Percentiles rank a stretch among this genome's conserved stretches.
Conservation (phyloP, 495 filamentous ascomycete genomes). For the Aspergillus heteromorphus region DNA sequence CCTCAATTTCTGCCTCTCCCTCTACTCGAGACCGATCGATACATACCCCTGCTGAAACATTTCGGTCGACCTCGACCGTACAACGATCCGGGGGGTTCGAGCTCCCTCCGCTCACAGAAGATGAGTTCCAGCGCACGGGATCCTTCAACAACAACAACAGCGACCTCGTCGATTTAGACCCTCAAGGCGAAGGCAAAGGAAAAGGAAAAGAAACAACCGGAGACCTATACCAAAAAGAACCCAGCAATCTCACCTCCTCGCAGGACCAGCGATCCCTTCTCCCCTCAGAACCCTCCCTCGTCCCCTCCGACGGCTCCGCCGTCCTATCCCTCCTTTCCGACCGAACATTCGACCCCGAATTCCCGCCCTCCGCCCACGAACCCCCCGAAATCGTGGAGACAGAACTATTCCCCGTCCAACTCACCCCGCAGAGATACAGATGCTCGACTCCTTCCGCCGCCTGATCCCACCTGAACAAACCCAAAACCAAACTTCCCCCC, state of each 20-base stretch:
- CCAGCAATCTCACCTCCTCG: background rate
- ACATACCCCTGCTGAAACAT: constrained; percentile 9
- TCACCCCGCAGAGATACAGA: constrained; percentile 25
- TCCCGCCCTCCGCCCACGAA: constrained; percentile 15
- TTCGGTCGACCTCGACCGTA: constrained; percentile 16
- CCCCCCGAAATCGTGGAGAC: constrained; percentile 41
- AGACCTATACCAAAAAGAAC: background rate
- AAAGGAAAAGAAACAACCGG: constrained; percentile 28
- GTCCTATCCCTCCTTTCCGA: constrained; percentile 49
- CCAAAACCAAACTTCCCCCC: background rate
- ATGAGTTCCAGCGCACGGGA: constrained; percentile 25
- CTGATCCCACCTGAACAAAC: constrained; percentile 7
- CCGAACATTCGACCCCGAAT: constrained; percentile 47
- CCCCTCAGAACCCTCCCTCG: background rate
- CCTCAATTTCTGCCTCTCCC: constrained; percentile 5
- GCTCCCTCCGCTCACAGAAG: constrained; percentile 22
- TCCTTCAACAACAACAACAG: background rate
- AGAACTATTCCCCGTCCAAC: constrained; percentile 17
- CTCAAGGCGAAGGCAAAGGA: constrained; percentile 7
- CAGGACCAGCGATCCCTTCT: no score
- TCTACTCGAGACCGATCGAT: background rate
- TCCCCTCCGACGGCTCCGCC: constrained; percentile 35
- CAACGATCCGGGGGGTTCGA: constrained; percentile 20
- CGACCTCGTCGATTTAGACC: background rate
- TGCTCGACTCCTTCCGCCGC: constrained; percentile 34